Base-by-base conservation (phyloP, 495 filamentous ascomycete genomes). In the Hapsidospora chrysogenum region DNA sequence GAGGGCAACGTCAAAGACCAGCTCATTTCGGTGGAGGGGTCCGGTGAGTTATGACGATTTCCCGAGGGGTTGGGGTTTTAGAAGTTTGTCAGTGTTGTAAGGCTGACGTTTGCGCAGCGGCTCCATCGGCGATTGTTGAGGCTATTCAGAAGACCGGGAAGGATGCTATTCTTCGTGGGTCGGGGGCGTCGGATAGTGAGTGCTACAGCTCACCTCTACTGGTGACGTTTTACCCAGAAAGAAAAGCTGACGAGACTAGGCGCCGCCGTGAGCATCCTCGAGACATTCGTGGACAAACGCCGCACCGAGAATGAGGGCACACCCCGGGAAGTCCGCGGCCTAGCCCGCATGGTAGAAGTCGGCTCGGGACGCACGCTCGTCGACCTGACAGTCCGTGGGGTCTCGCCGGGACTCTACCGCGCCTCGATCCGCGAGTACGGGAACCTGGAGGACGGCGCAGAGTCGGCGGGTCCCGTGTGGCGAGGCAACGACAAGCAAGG, bases 181-280 rank as follows among this genome's bases (percentile, higher is more conserved):
- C 79, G 32, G 89, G 89, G 31, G 66, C 67, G 31, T 72, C 85
- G 42, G 75, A 95, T 50, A 81, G 83, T 87, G 65, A 48, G 79
- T 63, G 29, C 31, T 15, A 35, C 22, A 18, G 9, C n/a, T n/a
- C 16, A 15, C 20, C 3, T 7, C 35, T 16, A 14, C 25, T 20
- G 3, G 17, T n/a, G 4, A 15, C 20, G 33, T n/a, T 10, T 25
- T 7, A 18, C 19, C 20, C 4, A n/a, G n/a, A n/a, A n/a, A n/a
- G n/a, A n/a, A n/a, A n/a, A n/a, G n/a, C n/a, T n/a, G n/a, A n/a
- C n/a, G n/a, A n/a, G n/a, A n/a, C 17, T 50, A 89, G 84, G 72
- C 51, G 85, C 87, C 16, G 89, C 89, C 22, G 89, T 97, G 22
- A 92, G 84, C 55, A 96, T 97, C 51, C 76, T 96, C 41, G 87